Base-by-base conservation (phyloP, 1,284 basidiomycete genomes). In the Cryptococcus depauperatus region DNA sequence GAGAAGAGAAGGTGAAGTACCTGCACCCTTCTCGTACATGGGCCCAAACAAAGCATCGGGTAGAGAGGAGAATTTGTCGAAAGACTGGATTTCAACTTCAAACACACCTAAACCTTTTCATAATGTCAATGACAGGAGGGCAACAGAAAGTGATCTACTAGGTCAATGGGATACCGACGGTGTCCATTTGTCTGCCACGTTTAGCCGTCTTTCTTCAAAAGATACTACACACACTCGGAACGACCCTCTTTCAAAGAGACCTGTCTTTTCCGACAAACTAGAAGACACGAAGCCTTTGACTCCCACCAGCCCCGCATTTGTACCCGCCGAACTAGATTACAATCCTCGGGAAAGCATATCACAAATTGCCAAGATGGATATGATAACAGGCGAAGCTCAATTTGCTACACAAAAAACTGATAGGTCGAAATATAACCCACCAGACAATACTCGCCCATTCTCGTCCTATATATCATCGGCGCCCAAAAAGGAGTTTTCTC, bases 161-260 rank as follows among this genome's bases (percentile, higher is more conserved):
- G 62, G 63, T 11, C 51, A 48, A 6, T 66, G 61, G 66, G 57
- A 57, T 14, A 46, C 56, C 1, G 52, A 62, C 28, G 58, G 54
- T 5, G 54, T 55, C 8, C 61, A 57, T 6, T 47, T 71, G 11
- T 61, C 62, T 0, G 51, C 62, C 4, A 51, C 52, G 7, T 67
- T 69, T 42, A 44, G 43, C 13, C 39, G 44, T 9, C 22, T 61
- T 19, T 47, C 43, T 3, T 48, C 48, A 4, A 21, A n/a, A 4
- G 38, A 14, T 14, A 25, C 19, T n/a, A 3, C 35, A 11, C 37
- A 48, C 29, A 37, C 43, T 19, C 28, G 51, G 16, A 49, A 46
- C 33, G 34, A 53, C 38, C 52, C 54, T 14, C 44, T 37, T 19
- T 37, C 48, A 11, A 23, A 13, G 18, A n/a, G 26, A 11, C 47